Percentiles rank a stretch among this genome's conserved stretches.
These are phyloP conservation scores for Metschnikowia gelsemii DNA, from an alignment of 805 yeast species.

Conservation along the genomic window DNA sequence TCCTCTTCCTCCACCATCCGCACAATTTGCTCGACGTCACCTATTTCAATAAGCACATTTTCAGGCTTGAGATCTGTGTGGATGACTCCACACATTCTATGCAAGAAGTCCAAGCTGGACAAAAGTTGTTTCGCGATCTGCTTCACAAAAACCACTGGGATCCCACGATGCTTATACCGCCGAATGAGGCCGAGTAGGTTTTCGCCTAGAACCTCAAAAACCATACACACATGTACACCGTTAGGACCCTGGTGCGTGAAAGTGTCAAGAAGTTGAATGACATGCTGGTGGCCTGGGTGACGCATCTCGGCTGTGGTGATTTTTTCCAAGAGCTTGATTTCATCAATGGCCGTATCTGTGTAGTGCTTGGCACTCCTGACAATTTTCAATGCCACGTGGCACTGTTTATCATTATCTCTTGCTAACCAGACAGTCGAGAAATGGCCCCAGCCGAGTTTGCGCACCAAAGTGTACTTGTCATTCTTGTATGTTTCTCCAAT, in stretches of 20 bases:
- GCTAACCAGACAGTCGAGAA: slow-evolving; percentile 74
- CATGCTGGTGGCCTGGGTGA: slow-evolving; percentile 46
- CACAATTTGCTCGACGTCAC: slow-evolving; percentile 78
- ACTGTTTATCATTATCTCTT: slow-evolving; percentile 46
- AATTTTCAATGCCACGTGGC: slow-evolving; percentile 66
- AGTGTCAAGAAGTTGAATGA: slow-evolving; percentile 55
- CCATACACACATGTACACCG: slow-evolving; percentile 66
- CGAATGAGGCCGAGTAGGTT: slow-evolving; percentile 51
- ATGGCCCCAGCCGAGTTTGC: slow-evolving; percentile 72
- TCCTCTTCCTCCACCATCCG: slow-evolving; percentile 62
- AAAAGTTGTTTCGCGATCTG: slow-evolving; percentile 57
- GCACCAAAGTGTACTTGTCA: slow-evolving; percentile 36
- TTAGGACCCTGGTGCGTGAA: slow-evolving; percentile 59
- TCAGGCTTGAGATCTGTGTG: slow-evolving; percentile 24
- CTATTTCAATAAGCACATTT: slow-evolving; percentile 51
- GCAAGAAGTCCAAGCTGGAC: slow-evolving; percentile 58
- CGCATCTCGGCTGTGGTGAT: slow-evolving; percentile 51
- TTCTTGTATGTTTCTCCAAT: slow-evolving; percentile 54
- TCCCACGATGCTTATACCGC: slow-evolving; percentile 41
- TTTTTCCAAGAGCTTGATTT: slow-evolving; percentile 64
- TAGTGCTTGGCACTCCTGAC: slow-evolving; percentile 55
- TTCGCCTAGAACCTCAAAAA: slow-evolving; percentile 64
- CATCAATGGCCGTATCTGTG: slow-evolving; percentile 65
- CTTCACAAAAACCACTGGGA: slow-evolving; percentile 54
- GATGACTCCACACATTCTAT: slow-evolving; percentile 58